Conservation (phyloP, 164 flowering plant genomes). For the Magnolia changhungtana region DNA sequence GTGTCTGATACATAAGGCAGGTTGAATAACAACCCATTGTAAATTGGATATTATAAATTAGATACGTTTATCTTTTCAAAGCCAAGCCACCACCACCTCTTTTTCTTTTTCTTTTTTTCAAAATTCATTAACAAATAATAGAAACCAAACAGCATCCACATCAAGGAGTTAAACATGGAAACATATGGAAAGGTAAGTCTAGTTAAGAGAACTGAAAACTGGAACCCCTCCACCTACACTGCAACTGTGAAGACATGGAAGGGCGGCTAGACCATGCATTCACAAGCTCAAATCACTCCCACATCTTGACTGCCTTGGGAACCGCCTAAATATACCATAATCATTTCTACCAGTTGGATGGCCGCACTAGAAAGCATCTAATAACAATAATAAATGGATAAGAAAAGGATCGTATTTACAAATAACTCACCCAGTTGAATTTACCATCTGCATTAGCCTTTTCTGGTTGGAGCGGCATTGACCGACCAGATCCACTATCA, state of each 20-base stretch:
- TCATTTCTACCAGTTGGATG: not conserved
- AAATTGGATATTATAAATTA: too few species aligned
- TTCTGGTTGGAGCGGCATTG: conserved; percentile 81
- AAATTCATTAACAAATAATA: too few species aligned
- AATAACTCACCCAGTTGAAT: conserved; percentile 61
- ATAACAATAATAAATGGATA: not conserved
- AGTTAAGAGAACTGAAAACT: not conserved
- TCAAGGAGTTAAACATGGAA: too few species aligned
- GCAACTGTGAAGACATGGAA: not conserved
- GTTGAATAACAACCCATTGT: too few species aligned
- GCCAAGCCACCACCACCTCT: too few species aligned
- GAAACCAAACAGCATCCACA: too few species aligned
- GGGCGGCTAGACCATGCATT: not conserved
- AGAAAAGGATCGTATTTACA: not conserved
- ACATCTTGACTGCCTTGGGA: not conserved
- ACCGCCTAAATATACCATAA: not conserved
- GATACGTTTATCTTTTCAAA: too few species aligned
- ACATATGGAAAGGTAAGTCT: too few species aligned
- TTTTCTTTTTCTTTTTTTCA: too few species aligned
- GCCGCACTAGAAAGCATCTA: not conserved
- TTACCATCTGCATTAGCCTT: conserved; percentile 76
- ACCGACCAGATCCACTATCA: conserved; percentile 78
- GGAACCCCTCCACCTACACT: not conserved
- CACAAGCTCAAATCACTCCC: not conserved
- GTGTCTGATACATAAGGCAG: too few species aligned